Conservation (phyloP, 176 grass and related monocot species). For the Hordeum vulgare region MorexV3_pseudomolecules_assembly NC_058522.1:13251185-13251684, state of each 20-base stretch:
- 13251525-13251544: conserved; percentile 48
- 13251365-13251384: conserved; percentile 39
- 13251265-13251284: conserved; percentile 51
- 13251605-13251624: no score
- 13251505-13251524: conserved; percentile 66
- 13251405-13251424: conserved; percentile 59
- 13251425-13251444: conserved; percentile 57
- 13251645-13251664: no score
- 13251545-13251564: not conserved
- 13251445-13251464: conserved; percentile 44
- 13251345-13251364: conserved; percentile 45
- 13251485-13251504: conserved; percentile 49
- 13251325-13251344: conserved; percentile 47
- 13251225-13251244: conserved; percentile 65
- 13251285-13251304: conserved; percentile 44
- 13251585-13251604: no score
- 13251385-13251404: conserved; percentile 77
- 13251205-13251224: conserved; percentile 46
- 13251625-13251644: no score
- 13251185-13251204: conserved; percentile 31
- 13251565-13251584: no score
- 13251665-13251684: no score
- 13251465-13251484: conserved; percentile 52
- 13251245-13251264: conserved; percentile 66
- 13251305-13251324: conserved; percentile 62